Evolutionary conservation across 257 asterid species (phyloP).

Genomic region (Parsonsia alboflavescens): DNA sequence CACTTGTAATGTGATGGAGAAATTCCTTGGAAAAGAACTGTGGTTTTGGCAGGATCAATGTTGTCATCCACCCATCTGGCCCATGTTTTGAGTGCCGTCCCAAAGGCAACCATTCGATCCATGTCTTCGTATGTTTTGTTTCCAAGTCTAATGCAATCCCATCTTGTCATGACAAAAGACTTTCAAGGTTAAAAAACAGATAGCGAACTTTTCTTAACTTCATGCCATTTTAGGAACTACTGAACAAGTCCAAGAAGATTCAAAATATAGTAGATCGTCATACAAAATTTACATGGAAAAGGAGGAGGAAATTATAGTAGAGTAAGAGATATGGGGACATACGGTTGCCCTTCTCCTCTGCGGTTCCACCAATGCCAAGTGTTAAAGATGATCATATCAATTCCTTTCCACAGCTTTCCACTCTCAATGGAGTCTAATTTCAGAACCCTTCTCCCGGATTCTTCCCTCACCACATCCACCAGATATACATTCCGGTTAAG

Average conservation of each 20-base stretch:
- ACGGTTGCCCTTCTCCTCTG: conserved; percentile 30
- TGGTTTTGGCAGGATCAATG: conserved; percentile 55
- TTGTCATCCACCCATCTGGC: conserved; percentile 76
- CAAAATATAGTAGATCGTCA: background rate
- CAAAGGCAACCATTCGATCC: conserved; percentile 76
- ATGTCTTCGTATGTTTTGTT: conserved; percentile 61
- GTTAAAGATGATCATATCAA: conserved; percentile 26
- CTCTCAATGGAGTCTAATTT: conserved; percentile 23
- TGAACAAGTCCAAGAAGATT: background rate
- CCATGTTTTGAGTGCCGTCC: conserved; percentile 73
- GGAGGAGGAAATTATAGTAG: background rate
- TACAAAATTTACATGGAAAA: no score
- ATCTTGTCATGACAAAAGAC: conserved; percentile 16
- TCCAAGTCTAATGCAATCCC: conserved; percentile 68
- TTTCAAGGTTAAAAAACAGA: background rate
- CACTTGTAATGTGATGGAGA: conserved; percentile 90
- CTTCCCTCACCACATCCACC: conserved; percentile 30
- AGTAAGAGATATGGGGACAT: background rate
- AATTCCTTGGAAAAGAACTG: conserved; percentile 83
- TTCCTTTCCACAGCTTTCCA: conserved; percentile 27
- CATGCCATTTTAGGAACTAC: background rate
- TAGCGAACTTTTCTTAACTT: background rate
- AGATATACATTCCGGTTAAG: conserved; percentile 25
- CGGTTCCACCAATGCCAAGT: conserved; percentile 39
- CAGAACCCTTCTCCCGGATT: conserved; percentile 15